These are phyloP conservation scores for Chalciporus sphaerocephalus DNA, from an alignment of 768 basidiomycete genomes.

Conservation along the genomic window DNA sequence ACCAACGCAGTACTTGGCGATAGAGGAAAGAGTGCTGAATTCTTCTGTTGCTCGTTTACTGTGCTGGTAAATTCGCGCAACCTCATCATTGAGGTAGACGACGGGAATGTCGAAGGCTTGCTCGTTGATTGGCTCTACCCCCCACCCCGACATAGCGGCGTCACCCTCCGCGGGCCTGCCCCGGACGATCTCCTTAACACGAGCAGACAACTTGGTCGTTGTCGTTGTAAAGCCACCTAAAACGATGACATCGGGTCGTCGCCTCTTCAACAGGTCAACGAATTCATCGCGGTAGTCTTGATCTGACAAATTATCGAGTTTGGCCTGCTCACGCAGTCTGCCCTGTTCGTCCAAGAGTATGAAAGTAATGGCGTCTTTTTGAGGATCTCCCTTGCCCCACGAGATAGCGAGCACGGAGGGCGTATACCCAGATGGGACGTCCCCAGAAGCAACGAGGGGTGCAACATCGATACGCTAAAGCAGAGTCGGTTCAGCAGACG, in stretches of 20 bases:
- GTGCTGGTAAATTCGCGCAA: slow-evolving; percentile 91
- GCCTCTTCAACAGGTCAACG: slow-evolving; percentile 71
- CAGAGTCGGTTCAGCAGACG: slow-evolving; percentile 10
- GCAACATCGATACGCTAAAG: slow-evolving; percentile 77
- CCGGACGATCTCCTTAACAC: slow-evolving; percentile 55
- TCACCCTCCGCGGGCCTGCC: slow-evolving; percentile 28
- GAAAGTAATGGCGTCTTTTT: slow-evolving; percentile 81
- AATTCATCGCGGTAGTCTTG: slow-evolving; percentile 67
- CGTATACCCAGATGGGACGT: slow-evolving; percentile 65
- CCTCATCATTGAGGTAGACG: slow-evolving; percentile 83
- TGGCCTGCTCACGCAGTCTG: slow-evolving; percentile 83
- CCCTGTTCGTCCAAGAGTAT: slow-evolving; percentile 88
- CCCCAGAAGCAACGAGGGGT: slow-evolving; percentile 54
- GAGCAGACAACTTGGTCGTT: slow-evolving; percentile 64
- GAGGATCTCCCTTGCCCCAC: slow-evolving; percentile 93
- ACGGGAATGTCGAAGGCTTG: slow-evolving; percentile 62
- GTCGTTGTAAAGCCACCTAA: slow-evolving; percentile 85
- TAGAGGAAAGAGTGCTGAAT: slow-evolving; percentile 69
- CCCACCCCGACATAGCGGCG: slow-evolving; percentile 19
- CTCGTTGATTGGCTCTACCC: slow-evolving; percentile 33
- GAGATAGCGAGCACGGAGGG: slow-evolving; percentile 85
- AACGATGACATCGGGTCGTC: slow-evolving; percentile 84
- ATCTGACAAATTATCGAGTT: slow-evolving; percentile 83
- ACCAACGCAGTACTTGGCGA: slow-evolving; percentile 90
- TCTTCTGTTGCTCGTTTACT: slow-evolving; percentile 82